Conservation (phyloP, 305 asterid genomes). For the Fraxinus sp. region DNA sequence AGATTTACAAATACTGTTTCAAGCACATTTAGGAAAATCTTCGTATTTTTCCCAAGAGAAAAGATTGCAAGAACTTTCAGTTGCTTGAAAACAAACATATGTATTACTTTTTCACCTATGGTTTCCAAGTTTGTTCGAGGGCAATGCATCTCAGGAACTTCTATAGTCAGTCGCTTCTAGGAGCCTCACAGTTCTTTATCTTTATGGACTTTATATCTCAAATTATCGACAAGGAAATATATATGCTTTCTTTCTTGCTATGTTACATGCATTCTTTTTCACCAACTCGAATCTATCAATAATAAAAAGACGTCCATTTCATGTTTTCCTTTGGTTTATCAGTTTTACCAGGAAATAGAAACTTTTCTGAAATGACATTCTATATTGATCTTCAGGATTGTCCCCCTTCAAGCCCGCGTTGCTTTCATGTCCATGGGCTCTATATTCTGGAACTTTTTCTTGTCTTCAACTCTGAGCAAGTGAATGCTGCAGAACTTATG, state of each 20-base stretch:
- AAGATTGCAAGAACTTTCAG: not conserved
- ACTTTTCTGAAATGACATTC: not conserved
- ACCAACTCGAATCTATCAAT: not conserved
- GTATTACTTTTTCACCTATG: not conserved
- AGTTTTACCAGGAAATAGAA: not conserved
- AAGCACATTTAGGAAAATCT: not conserved
- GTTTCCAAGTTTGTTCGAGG: not conserved
- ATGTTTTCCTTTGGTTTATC: slow-evolving; percentile 4
- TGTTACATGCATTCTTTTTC: not conserved
- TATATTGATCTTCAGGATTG: slow-evolving; percentile 46
- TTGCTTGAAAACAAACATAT: not conserved
- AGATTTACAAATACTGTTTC: not conserved
- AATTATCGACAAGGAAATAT: not conserved
- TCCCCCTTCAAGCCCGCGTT: slow-evolving; percentile 92
- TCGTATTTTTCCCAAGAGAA: not conserved
- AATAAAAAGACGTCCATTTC: not conserved
- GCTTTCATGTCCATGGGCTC: slow-evolving; percentile 94
- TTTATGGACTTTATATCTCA: not conserved
- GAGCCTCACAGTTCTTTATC: not conserved
- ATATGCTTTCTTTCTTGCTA: not conserved
- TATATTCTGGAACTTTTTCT: slow-evolving; percentile 83
- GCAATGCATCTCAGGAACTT: not conserved
- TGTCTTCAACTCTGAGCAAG: slow-evolving; percentile 79
- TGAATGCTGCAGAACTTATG: slow-evolving; percentile 30
- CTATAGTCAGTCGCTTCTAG: not conserved